A percentile compares a stretch with the other conserved stretches of the same genome.
phyloP scores from a whole-genome alignment of 2,329 filamentous ascomycete genomes.

The Parasarocladium wereldwijsianum region DNA sequence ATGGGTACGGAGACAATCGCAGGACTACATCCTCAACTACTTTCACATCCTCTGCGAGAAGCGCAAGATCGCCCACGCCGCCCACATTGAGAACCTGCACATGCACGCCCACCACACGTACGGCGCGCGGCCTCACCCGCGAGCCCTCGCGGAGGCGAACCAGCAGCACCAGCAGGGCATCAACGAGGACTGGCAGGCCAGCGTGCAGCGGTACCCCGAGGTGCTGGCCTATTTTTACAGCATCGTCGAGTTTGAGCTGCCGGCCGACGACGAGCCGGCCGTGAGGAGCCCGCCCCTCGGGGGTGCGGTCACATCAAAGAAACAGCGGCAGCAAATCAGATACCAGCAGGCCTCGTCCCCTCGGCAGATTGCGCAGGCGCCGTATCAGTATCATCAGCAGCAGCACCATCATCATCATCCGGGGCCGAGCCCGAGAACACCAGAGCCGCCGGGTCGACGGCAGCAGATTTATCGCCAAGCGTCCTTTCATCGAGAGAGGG shows the following conservation, averaged over 20 bases:
- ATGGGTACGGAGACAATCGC: constrained; percentile 51
- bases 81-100: constrained; percentile 40
- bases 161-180: constrained; percentile 55
- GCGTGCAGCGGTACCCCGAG: constrained; percentile 63
- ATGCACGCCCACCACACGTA: constrained; percentile 43
- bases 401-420: too few relatives aligned
- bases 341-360: too few relatives aligned
- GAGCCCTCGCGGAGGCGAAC: constrained; percentile 50
- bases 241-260: constrained; percentile 51
- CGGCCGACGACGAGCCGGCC: constrained; percentile 42
- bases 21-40: constrained; percentile 54
- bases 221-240: constrained; percentile 71
- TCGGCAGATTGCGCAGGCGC: too few relatives aligned
- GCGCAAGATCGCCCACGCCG: constrained; percentile 40
- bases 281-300: constrained; percentile 44
- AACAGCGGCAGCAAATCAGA: too few relatives aligned
- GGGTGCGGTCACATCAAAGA: too few relatives aligned
- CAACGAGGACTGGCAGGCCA: constrained; percentile 64
- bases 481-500: too few relatives aligned
- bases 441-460: too few relatives aligned
- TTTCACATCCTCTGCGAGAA: constrained; percentile 46
- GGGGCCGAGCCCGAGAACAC: too few relatives aligned
- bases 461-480: too few relatives aligned
- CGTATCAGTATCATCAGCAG: too few relatives aligned
- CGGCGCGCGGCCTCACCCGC: constrained; percentile 40